These are phyloP conservation scores for Colletotrichum salicis DNA, from an alignment of 2,329 filamentous ascomycete genomes.

Conservation along the genomic window DNA sequence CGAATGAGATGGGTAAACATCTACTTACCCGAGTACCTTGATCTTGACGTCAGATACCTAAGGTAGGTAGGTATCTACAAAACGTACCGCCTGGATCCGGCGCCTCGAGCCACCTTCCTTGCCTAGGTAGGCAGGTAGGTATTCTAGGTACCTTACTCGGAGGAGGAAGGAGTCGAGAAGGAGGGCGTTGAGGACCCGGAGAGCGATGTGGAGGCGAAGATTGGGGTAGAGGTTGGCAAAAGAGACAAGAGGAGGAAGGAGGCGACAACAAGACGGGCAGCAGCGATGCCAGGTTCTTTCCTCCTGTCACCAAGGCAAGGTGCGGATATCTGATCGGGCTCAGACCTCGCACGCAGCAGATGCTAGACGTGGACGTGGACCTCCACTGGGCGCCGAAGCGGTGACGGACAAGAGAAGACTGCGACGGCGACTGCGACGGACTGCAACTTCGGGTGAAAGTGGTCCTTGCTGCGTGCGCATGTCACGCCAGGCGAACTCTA, in stretches of 20 bases:
- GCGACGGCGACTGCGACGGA: conserved; percentile 1
- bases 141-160: no score
- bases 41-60: neutral
- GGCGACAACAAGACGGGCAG: neutral
- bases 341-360: neutral
- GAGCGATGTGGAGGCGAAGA: neutral
- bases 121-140: no score
- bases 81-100: no score
- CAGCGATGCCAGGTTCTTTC: neutral
- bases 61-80: no score
- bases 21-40: neutral
- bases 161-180: neutral
- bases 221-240: neutral
- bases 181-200: neutral
- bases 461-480: conserved; percentile 22
- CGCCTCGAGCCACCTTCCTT: no score
- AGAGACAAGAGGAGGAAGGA: neutral
- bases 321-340: neutral
- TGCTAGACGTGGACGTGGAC: neutral
- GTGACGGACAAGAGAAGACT: neutral
- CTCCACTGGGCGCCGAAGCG: neutral
- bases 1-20: neutral
- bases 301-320: neutral
- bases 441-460: conserved; percentile 34
- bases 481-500: conserved; percentile 21